Base-by-base conservation (phyloP, 2,329 filamentous ascomycete genomes). In the Colletotrichum brevisporum region DNA sequence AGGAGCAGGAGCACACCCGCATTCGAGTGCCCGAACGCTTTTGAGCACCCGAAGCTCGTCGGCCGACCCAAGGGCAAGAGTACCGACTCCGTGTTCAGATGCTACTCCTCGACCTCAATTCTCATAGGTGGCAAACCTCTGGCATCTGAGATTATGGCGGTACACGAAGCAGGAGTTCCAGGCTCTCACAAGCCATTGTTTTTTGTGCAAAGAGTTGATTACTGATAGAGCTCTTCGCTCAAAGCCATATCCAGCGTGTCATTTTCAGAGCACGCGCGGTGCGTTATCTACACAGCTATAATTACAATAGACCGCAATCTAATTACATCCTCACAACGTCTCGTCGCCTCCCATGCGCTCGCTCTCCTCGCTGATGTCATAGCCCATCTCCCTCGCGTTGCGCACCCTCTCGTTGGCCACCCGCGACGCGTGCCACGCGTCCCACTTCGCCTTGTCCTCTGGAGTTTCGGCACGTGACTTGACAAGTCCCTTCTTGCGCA, bases 401-500 rank as follows among this genome's bases (percentile, higher is more conserved):
- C 79, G 74, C 2, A 78, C 80, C 45, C 77, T 76, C 71, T 87
- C 83, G 54, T 76, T 78, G 4, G 80, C 83, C 31, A 81, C 64
- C 27, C 82, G 78, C 12, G 79, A 78, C 27, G 76, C 76, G 31
- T 80, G 79, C 86, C 85, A 88, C 2, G 80, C 79, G 12, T 83
- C 80, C 75, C 83, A 83, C 60, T 80, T 82, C 3, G 78, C 80
- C 73, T 74, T 77, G 45, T 86, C 80, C 67, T 84, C 84, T 0
- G 80, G 72, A 4, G 80, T 76, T 21, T 80, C 77, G 4, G 75
- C 76, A 72, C 80, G 81, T 27, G 80, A 74, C 66, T 76, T 76
- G 26, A 77, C 52, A 2, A 86, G 76, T 1, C 84, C 84, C 74
- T 79, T 83, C 76, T 85, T 88, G 48, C 78, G 77, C 45, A 89